Evolutionary conservation across 1,139 yeast genomes (phyloP).

Genomic region (Geotrichum macrosporum): DNA sequence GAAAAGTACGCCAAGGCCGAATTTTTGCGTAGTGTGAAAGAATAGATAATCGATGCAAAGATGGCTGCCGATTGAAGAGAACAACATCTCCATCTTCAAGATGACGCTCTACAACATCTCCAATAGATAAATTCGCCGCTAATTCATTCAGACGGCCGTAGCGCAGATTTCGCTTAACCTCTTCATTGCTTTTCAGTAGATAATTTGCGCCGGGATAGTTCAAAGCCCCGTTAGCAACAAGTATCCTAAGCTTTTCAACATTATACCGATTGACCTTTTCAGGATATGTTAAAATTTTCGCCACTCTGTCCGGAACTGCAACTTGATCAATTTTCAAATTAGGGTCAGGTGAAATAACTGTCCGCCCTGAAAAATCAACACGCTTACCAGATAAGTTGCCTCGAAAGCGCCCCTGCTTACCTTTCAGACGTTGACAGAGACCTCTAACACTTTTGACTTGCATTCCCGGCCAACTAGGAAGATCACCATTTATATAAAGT

Average conservation of each 20-base stretch:
- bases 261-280: constrained; percentile 91
- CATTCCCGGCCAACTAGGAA: constrained; percentile 47
- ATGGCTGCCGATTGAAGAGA: constrained; percentile 95
- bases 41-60: constrained; percentile 90
- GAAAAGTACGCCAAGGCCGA: constrained; percentile 96
- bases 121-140: constrained; percentile 72
- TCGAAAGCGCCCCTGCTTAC: constrained; percentile 98
- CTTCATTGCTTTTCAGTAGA: constrained; percentile 74
- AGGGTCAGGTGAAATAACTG: constrained; percentile 98
- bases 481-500: constrained; percentile 94
- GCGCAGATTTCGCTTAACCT: constrained; percentile 79
- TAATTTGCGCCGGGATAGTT: constrained; percentile 97
- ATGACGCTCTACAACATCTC: constrained; percentile 97
- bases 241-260: constrained; percentile 63
- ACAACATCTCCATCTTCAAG: constrained; percentile 96
- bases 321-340: constrained; percentile 92
- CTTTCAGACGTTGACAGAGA: constrained; percentile 93
- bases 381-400: constrained; percentile 98
- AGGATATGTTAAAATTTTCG: constrained; percentile 92
- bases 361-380: constrained; percentile 97
- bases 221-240: constrained; percentile 81
- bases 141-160: constrained; percentile 80
- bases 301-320: constrained; percentile 96
- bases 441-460: constrained; percentile 87
- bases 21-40: constrained; percentile 93